Conservation (phyloP, 2,329 filamentous ascomycete genomes). For the Ramularia endophylla region DNA sequence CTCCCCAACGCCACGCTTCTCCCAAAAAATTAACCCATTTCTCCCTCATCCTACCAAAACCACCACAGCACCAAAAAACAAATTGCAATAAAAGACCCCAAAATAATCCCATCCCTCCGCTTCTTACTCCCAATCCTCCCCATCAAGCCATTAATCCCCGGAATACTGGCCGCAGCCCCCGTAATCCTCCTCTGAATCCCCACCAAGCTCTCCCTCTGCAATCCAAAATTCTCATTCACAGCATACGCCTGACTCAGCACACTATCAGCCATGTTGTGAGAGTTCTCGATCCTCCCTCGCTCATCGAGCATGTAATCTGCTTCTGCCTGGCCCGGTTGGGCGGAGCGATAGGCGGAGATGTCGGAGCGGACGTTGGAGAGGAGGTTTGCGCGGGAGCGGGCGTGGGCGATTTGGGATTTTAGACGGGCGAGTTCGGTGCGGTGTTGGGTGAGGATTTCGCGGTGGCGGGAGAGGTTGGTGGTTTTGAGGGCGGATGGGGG, state of each 20-base stretch:
- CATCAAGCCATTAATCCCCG: slow-evolving; percentile 88
- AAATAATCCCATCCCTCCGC: slow-evolving; percentile 87
- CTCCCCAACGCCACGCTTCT: too few relatives aligned
- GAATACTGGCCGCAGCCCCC: slow-evolving; percentile 80
- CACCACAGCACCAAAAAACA: slow-evolving; percentile 85
- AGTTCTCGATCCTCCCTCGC: slow-evolving; percentile 76
- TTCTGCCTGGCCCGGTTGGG: slow-evolving; percentile 65
- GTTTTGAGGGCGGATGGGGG: slow-evolving; percentile 95
- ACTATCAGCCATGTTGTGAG: slow-evolving; percentile 80
- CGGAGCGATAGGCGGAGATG: slow-evolving; percentile 77
- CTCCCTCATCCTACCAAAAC: slow-evolving; percentile 64
- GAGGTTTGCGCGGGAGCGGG: slow-evolving; percentile 82
- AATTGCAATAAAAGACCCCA: slow-evolving; percentile 84
- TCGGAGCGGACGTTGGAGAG: slow-evolving; percentile 86
- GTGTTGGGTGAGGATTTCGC: slow-evolving; percentile 84
- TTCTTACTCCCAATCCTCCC: slow-evolving; percentile 90
- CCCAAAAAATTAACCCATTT: too few relatives aligned
- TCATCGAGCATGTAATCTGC: slow-evolving; percentile 98
- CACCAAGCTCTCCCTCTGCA: slow-evolving; percentile 81
- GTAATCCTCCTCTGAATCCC: slow-evolving; percentile 90
- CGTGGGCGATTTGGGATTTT: slow-evolving; percentile 64
- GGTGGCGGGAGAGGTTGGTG: slow-evolving; percentile 86
- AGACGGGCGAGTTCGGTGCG: slow-evolving; percentile 74
- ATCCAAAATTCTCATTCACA: slow-evolving; percentile 82
- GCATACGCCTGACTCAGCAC: slow-evolving; percentile 95